Base-by-base conservation (phyloP, 2,329 filamentous ascomycete genomes). In the Aspergillus proliferans region DNA sequence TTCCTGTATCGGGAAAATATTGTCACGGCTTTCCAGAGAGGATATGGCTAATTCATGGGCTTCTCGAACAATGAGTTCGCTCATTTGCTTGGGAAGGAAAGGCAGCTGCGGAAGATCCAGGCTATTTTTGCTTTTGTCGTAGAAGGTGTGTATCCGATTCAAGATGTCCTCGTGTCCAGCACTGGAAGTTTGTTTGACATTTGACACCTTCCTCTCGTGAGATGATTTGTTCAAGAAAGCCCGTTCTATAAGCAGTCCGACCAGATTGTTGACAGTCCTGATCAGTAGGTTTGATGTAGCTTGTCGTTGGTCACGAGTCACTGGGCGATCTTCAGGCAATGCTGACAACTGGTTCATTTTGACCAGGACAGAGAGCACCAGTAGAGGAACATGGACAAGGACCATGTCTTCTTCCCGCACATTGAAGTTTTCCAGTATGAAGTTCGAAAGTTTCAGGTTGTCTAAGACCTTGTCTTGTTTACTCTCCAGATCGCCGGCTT, bases 391-490 rank as follows among this genome's bases (percentile, higher is more conserved):
- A 69, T 97, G 92, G 19, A 88, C 74, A 2, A 87, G 82, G 14
- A 95, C 70, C 92, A 98, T 97, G 63, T 98, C 94, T 67, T 97
- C 93, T 69, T 98, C 93, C 47, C 85, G 83, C 45, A 97, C 81
- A 66, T 96, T 97, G 76, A 98, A 98, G 58, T 92, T 86, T 4
- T 80, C 72, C 54, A 96, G 72, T 47, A 96, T 85, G 67, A 97
- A 98, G 52, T 80, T 81, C 47, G 91, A 83, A 39, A 96, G 76
- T 18, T 81, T 79, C 47, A 96, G 74, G 52, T 86, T 84, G 48
- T 81, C 79, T 52, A 80, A 47, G 14, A 70, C 71, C 46, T 78
- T 79, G 48, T 82, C 76, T 4, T 72, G 69, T 3, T 65, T 58
- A 30, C 63, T 61, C 28, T 63, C 72, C n/a, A 80, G 75, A 58